Evolutionary conservation across 2,329 filamentous ascomycete species (phyloP).

Genomic region (Talaromyces funiculosus): DNA sequence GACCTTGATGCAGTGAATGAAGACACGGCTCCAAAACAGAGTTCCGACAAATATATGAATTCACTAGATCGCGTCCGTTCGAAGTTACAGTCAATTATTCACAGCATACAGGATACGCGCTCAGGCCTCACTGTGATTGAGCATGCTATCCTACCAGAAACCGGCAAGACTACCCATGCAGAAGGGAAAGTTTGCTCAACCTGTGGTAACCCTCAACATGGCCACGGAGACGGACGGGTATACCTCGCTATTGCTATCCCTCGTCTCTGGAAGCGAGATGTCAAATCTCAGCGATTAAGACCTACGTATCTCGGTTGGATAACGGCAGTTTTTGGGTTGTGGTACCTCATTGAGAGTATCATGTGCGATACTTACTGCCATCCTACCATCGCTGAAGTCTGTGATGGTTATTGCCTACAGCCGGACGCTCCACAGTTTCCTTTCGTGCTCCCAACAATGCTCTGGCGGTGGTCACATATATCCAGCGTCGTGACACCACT

Average conservation of each 20-base stretch:
- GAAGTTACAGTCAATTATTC: slow-evolving; percentile 36
- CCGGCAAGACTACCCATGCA: slow-evolving; percentile 6
- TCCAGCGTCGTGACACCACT: slow-evolving; percentile 26
- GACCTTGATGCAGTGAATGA: not conserved
- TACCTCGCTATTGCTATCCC: slow-evolving; percentile 32
- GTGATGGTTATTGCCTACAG: slow-evolving; percentile 47
- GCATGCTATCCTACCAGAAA: slow-evolving; percentile 26
- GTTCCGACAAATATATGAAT: slow-evolving; percentile 19
- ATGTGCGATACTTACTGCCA: slow-evolving; percentile 51
- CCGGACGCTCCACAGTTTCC: slow-evolving; percentile 50
- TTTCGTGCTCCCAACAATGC: slow-evolving; percentile 51
- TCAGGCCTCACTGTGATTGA: slow-evolving; percentile 37
- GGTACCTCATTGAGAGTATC: slow-evolving; percentile 45
- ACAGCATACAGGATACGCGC: slow-evolving; percentile 38
- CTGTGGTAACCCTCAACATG: slow-evolving; percentile 15
- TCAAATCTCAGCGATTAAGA: slow-evolving; percentile 24
- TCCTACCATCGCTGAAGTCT: slow-evolving; percentile 43
- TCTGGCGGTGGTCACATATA: slow-evolving; percentile 44
- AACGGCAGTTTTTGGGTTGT: slow-evolving; percentile 39
- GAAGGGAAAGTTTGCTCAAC: slow-evolving; percentile 17
- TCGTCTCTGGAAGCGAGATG: slow-evolving; percentile 30
- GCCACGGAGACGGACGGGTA: slow-evolving; percentile 23
- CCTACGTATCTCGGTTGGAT: slow-evolving; percentile 37
- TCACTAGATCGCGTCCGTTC: slow-evolving; percentile 34
- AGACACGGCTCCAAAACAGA: not conserved